phyloP scores from a whole-genome alignment of 768 basidiomycete genomes.

The Pulveroboletus ravenelii region DNA sequence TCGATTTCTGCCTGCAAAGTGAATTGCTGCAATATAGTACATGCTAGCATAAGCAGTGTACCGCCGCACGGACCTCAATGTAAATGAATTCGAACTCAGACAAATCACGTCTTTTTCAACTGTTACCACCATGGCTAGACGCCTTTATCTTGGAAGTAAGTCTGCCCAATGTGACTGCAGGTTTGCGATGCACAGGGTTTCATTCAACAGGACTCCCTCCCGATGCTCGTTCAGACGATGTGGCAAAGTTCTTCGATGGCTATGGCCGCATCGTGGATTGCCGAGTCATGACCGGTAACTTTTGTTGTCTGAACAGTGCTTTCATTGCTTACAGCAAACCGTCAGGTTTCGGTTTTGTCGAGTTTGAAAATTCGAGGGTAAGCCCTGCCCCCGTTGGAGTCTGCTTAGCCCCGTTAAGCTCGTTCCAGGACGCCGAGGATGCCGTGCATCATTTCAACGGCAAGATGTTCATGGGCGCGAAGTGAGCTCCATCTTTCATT shows the following conservation, averaged over 20 bases:
- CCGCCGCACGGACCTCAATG: slow-evolving; percentile 33
- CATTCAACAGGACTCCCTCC: slow-evolving; percentile 62
- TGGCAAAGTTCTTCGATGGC: slow-evolving; percentile 85
- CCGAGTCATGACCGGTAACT: slow-evolving; percentile 89
- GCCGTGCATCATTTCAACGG: slow-evolving; percentile 84
- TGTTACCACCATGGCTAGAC: slow-evolving; percentile 62
- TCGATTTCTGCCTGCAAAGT: neutral
- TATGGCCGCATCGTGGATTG: slow-evolving; percentile 87
- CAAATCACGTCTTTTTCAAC: slow-evolving; percentile 24
- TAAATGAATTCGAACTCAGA: slow-evolving; percentile 30
- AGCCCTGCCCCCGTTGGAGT: neutral
- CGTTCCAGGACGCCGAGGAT: slow-evolving; percentile 84
- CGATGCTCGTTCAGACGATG: slow-evolving; percentile 79
- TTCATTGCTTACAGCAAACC: slow-evolving; percentile 15
- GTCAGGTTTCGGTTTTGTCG: slow-evolving; percentile 91
- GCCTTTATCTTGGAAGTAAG: slow-evolving; percentile 83
- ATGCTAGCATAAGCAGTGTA: slow-evolving; percentile 3
- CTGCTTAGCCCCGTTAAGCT: slow-evolving; percentile 9
- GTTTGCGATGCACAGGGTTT: slow-evolving; percentile 1
- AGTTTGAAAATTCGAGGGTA: slow-evolving; percentile 85
- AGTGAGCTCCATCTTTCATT: slow-evolving; percentile 30
- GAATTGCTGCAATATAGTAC: neutral
- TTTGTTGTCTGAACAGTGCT: neutral
- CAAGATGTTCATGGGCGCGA: slow-evolving; percentile 84
- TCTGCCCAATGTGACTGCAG: slow-evolving; percentile 9